A percentile compares a stretch with the other conserved stretches of the same genome.
Conservation (phyloP, 169 alveolate species). For the Plasmodium cynomolgi region DNA sequence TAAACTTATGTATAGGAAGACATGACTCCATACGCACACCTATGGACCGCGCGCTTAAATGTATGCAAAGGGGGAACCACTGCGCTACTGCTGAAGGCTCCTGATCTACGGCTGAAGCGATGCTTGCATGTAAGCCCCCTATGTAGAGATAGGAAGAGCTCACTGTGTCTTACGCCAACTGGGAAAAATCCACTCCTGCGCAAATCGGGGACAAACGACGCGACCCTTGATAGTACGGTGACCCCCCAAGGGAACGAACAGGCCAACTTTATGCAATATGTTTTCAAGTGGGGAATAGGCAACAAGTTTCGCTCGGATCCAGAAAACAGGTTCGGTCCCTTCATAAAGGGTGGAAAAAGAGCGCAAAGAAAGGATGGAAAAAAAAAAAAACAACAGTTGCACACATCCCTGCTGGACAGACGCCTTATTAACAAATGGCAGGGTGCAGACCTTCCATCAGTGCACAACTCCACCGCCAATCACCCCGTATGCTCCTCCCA, state of each 20-base stretch:
- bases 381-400: not conserved
- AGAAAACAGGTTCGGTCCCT: slow-evolving; percentile 76
- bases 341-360: not conserved
- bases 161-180: not conserved
- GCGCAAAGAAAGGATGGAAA: not conserved
- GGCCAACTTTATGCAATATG: slow-evolving; percentile 76
- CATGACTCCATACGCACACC: not conserved
- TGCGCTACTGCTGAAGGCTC: not conserved
- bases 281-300: slow-evolving; percentile 87
- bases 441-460: not conserved
- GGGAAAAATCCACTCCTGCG: not conserved
- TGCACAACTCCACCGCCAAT: not conserved
- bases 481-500: not conserved
- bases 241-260: slow-evolving; percentile 1
- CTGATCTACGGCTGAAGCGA: not conserved
- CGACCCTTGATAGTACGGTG: not conserved
- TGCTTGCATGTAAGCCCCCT: slow-evolving; percentile 23
- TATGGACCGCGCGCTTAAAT: slow-evolving; percentile 11
- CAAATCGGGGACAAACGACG: not conserved
- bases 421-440: not conserved
- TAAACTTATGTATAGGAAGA: not conserved
- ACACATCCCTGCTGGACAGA: not conserved
- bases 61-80: not conserved
- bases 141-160: slow-evolving; percentile 47
- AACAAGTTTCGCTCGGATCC: slow-evolving; percentile 82